Base-by-base conservation (phyloP, 768 basidiomycete species). In the Serendipita sp. region DNA sequence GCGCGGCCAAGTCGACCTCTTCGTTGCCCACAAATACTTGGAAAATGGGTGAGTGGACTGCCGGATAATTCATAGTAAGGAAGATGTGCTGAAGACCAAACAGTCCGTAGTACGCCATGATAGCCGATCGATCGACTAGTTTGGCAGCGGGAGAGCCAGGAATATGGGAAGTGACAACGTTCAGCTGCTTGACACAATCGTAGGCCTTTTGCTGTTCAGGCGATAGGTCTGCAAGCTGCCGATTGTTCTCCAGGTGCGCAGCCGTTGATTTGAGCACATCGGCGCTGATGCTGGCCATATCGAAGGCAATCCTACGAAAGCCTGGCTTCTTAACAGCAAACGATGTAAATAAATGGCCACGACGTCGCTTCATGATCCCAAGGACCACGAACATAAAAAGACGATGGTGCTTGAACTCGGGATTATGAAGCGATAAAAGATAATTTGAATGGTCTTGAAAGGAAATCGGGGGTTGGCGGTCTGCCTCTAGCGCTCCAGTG, bases 131-230 rank as follows among this genome's bases (percentile, higher is more conserved):
- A 5, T 66, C 43, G 18, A 36, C 64, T 0, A 74, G 62, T 43
- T 75, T 75, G 1, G 71, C 64, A 2, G 71, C 67, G 4, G 71
- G 66, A 1, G 72, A 75, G 2, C 75, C 73, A 27, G 75, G 74
- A 3, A 74, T 64, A 1, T 62, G 50, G 23, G 74, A 70, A 16
- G 74, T 65, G 23, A 75, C 68, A 3, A 70, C 66, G 44, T 73
- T 75, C 2, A 74, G 71, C 10, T 73, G 18, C 29, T 66, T 63
- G 1, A 76, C 50, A 1, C 75, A 63, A 18, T 66, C 43, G 0
- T 72, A 33, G 2, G 68, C 73, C 44, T 67, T 46, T 23, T 65
- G 50, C 44, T 75, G 62, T 11, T 71, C 68, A 0, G 18, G 40
- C 11, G 34, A 13, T 1, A 69, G 48, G n/a, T 67, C 64, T 3